Evolutionary conservation across 371 early-diverging fungal genomes (phyloP).

Genomic region (Thermomucor indicae-seudaticae): DNA sequence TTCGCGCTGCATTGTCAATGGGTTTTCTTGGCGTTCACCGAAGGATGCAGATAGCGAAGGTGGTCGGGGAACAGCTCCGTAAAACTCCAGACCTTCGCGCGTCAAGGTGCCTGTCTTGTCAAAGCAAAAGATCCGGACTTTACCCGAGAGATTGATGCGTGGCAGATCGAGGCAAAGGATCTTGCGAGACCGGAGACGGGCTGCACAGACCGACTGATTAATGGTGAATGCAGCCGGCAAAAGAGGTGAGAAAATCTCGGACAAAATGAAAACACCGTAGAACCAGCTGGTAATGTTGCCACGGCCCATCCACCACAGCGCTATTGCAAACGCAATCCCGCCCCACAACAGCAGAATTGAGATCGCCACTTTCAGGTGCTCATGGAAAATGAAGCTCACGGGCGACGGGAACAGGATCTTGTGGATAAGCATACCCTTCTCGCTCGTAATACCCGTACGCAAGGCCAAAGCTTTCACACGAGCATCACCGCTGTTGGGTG

Average conservation of each 20-base stretch:
- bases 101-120: slow-evolving; percentile 88
- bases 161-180: slow-evolving; percentile 70
- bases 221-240: slow-evolving; percentile 69
- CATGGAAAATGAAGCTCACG: slow-evolving; percentile 66
- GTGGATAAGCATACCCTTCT: slow-evolving; percentile 74
- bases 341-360: slow-evolving; percentile 62
- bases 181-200: slow-evolving; percentile 53
- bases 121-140: slow-evolving; percentile 84
- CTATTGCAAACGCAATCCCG: slow-evolving; percentile 46
- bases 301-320: slow-evolving; percentile 50
- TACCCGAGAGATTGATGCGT: slow-evolving; percentile 84
- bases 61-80: slow-evolving; percentile 16
- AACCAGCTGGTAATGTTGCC: slow-evolving; percentile 52
- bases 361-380: slow-evolving; percentile 68
- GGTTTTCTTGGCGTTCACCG: slow-evolving; percentile 13
- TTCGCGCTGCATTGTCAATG: slow-evolving; percentile 15
- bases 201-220: slow-evolving; percentile 66
- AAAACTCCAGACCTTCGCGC: slow-evolving; percentile 70
- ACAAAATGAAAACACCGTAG: slow-evolving; percentile 61
- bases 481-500: slow-evolving; percentile 1
- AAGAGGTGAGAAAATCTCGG: slow-evolving; percentile 62
- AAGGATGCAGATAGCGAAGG: background rate
- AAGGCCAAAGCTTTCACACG: slow-evolving; percentile 52
- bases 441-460: slow-evolving; percentile 70
- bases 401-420: slow-evolving; percentile 70